Base-by-base conservation (phyloP, 805 yeast species). In the Metschnikowia picachoensis region DNA sequence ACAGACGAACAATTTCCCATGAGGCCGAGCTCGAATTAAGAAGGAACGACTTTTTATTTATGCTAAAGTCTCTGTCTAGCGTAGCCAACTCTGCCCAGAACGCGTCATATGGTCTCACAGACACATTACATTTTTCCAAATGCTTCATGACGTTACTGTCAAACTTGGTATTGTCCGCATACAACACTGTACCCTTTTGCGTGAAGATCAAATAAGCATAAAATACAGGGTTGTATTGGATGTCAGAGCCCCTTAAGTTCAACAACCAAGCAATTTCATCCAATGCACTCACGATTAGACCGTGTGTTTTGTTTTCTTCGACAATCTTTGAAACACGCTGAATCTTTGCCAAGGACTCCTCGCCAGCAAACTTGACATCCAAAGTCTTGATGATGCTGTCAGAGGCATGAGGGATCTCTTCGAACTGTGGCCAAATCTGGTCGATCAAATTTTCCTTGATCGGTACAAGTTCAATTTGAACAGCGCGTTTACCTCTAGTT, bases 361-460 rank as follows among this genome's bases (percentile, higher is more conserved):
- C 85, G 38, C 98, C 99, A 6, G 87, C 69, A 61, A 62, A 84
- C 50, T 79, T 68, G 3, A 65, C 58, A 41, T 73, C 78, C 44
- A 88, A 74, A 25, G 72, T 61, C 30, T 73, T 62, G 39, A 91
- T 71, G 37, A 73, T 75, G 13, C 71, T 60, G 20, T 80, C 73
- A 46, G 87, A 70, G 10, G 56, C 28, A 4, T 55, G 59, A 20
- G 97, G 97, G 8, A 71, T 56, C 17, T 74, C 73, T 67, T 88
- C 92, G 57, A 81, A 82, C 10, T 70, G 56, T 7, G 69, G 67
- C 96, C 96, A 90, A 15, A 90, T 82, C 25, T 59, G 56, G 56
- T 88, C 97, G 29, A 94, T 70, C 55, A 94, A 72, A 61, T 92
- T 92, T 13, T 70, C 76, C 44, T 61, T 59, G n/a, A 77, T 65